A percentile compares a stretch with the other conserved stretches of the same genome.
Conservation (phyloP, 768 basidiomycete genomes). For the Tricholoma hemisulphureum region DNA sequence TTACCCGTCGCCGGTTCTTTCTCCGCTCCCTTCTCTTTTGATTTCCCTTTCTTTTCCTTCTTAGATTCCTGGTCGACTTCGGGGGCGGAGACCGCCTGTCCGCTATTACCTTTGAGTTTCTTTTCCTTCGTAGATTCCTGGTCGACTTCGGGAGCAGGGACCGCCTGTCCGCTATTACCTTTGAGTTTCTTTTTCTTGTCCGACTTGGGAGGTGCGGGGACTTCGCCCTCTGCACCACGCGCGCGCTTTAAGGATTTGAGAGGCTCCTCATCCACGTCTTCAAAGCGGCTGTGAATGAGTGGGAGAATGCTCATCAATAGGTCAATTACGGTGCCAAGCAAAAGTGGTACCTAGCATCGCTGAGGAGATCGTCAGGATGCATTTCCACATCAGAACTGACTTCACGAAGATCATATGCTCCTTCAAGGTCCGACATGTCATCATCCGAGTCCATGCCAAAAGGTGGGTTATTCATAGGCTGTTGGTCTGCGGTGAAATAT, state of each 20-base stretch:
- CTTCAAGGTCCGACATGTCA: slow-evolving; percentile 49
- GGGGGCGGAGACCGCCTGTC: slow-evolving; percentile 23
- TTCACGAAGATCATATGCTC: slow-evolving; percentile 62
- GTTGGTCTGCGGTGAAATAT: slow-evolving; percentile 45
- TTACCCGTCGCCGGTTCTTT: slow-evolving; percentile 24
- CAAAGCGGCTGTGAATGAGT: slow-evolving; percentile 56
- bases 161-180: slow-evolving; percentile 43
- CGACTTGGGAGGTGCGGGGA: slow-evolving; percentile 44
- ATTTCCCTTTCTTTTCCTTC: slow-evolving; percentile 27
- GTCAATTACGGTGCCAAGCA: not conserved
- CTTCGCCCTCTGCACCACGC: slow-evolving; percentile 55
- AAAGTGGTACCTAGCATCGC: slow-evolving; percentile 49
- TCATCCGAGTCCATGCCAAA: slow-evolving; percentile 40
- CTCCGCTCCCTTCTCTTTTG: slow-evolving; percentile 33
- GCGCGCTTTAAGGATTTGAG: slow-evolving; percentile 63
- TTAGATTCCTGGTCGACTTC: slow-evolving; percentile 35
- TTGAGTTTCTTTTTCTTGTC: slow-evolving; percentile 82
- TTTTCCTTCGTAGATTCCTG: too few relatives aligned
- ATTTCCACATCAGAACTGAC: slow-evolving; percentile 85
- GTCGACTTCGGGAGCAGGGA: slow-evolving; percentile 24
- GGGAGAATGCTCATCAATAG: not conserved
- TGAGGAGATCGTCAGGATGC: slow-evolving; percentile 57
- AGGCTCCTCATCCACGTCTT: slow-evolving; percentile 57
- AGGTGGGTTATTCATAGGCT: slow-evolving; percentile 45
- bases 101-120: slow-evolving; percentile 68